These are phyloP conservation scores for Stenogyne calaminthoides DNA, from an alignment of 305 asterid genomes.

Conservation along the genomic window DNA sequence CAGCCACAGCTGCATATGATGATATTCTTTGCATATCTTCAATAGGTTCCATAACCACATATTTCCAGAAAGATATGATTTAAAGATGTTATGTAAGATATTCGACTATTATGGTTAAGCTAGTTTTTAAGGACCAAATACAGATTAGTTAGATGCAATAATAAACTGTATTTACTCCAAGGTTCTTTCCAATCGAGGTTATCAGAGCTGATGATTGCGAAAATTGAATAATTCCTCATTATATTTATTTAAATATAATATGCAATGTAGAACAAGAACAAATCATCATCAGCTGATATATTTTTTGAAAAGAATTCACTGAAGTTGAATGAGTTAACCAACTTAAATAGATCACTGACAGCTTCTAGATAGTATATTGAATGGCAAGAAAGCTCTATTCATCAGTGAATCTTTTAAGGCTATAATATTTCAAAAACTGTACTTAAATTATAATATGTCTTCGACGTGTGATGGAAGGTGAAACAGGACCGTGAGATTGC, in stretches of 20 bases:
- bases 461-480: background rate
- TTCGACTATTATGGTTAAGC: background rate
- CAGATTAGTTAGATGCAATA: background rate
- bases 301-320: background rate
- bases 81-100: background rate
- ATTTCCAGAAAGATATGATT: conserved; percentile 33
- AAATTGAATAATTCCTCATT: conserved; percentile 6
- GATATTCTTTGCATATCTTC: conserved; percentile 94
- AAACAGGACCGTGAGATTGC: background rate
- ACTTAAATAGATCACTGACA: background rate
- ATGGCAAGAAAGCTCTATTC: background rate
- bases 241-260: background rate
- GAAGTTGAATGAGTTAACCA: background rate
- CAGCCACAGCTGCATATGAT: conserved; percentile 98
- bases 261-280: conserved; percentile 15
- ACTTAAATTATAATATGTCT: background rate
- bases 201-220: conserved; percentile 10
- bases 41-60: conserved; percentile 48
- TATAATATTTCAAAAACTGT: background rate
- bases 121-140: conserved; percentile 13
- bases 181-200: background rate
- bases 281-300: conserved; percentile 7
- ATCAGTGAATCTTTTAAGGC: background rate
- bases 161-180: conserved; percentile 16
- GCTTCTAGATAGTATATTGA: conserved; percentile 19